These are phyloP conservation scores for Rutidosis leptorrhynchoides DNA, from an alignment of 129 eudicot species.

Conservation along the genomic window DNA sequence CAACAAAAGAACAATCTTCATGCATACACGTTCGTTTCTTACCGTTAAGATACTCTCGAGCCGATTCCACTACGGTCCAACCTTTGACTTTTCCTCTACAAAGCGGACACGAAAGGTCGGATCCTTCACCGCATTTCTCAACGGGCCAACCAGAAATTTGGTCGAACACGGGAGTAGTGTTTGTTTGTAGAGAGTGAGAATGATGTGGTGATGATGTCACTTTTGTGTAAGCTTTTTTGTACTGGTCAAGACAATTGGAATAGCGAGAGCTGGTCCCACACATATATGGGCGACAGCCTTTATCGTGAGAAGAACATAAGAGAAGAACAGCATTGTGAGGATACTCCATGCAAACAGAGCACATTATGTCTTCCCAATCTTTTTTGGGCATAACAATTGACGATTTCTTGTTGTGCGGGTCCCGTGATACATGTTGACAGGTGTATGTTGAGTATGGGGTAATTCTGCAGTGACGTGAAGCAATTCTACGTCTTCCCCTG, in stretches of 20 bases:
- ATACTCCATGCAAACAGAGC: constrained; percentile 93
- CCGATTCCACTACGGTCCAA: constrained; percentile 84
- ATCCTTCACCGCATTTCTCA: constrained; percentile 47
- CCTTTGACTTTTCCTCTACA: constrained; percentile 96
- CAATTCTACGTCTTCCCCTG: constrained; percentile 71
- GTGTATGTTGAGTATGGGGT: constrained; percentile 54
- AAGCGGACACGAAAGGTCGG: constrained; percentile 77
- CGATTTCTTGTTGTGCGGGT: constrained; percentile 32
- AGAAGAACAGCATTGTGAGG: constrained; percentile 98
- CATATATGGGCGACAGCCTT: constrained; percentile 97
- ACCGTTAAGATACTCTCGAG: constrained; percentile 60
- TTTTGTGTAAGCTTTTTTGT: constrained; percentile 75
- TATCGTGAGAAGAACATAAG: constrained; percentile 80
- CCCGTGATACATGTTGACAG: constrained; percentile 25
- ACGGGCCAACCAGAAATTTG: constrained; percentile 39
- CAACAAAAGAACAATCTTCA: constrained; percentile 65
- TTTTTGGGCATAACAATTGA: constrained; percentile 42
- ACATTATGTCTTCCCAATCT: constrained; percentile 92
- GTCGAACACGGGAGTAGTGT: too few relatives aligned
- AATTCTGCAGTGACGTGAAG: constrained; percentile 61
- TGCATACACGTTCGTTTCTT: constrained; percentile 80
- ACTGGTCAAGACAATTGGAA: constrained; percentile 93
- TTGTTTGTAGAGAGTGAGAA: constrained; percentile 21
- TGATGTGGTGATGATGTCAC: constrained; percentile 23
- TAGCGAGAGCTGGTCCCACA: constrained; percentile 88